phyloP scores from a whole-genome alignment of 148 eudicot genomes.

The Diospyros kaki region DNA sequence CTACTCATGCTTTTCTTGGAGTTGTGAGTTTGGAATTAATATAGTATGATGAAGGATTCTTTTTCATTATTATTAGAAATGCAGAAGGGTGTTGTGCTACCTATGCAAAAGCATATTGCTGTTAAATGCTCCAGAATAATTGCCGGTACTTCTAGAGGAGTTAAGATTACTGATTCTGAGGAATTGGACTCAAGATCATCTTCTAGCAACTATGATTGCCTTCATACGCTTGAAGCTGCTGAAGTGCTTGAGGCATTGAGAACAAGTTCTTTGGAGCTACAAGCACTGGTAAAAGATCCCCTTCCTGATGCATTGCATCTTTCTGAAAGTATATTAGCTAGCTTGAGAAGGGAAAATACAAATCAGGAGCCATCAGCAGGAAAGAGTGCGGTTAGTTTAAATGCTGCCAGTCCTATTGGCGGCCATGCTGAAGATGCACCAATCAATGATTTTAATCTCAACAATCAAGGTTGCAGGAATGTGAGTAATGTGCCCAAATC shows the following conservation, averaged over 20 bases:
- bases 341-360: slow-evolving; percentile 10
- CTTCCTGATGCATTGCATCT: slow-evolving; percentile 39
- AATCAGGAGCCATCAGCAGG: slow-evolving; percentile 15
- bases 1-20: too few species aligned
- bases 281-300: slow-evolving; percentile 50
- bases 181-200: slow-evolving; percentile 17
- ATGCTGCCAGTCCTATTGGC: slow-evolving; percentile 12
- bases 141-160: slow-evolving; percentile 36
- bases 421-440: slow-evolving; percentile 15
- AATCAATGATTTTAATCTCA: slow-evolving; percentile 9
- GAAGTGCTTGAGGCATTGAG: slow-evolving; percentile 37
- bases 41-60: not conserved
- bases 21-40: not conserved
- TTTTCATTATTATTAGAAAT: slow-evolving; percentile 23
- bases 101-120: slow-evolving; percentile 44
- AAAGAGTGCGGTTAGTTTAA: slow-evolving; percentile 4
- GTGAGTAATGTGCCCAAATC: slow-evolving; percentile 23
- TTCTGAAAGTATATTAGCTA: slow-evolving; percentile 25
- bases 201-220: slow-evolving; percentile 9
- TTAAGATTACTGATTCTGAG: slow-evolving; percentile 35
- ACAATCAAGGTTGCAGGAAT: not conserved
- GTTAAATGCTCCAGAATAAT: slow-evolving; percentile 19
- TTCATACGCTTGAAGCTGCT: slow-evolving; percentile 27
- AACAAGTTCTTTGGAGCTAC: slow-evolving; percentile 42
- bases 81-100: slow-evolving; percentile 15